A percentile compares a stretch with the other conserved stretches of the same genome.
Conservation (phyloP, 2,329 filamentous ascomycete species). For the Exophiala spinifera region DNA sequence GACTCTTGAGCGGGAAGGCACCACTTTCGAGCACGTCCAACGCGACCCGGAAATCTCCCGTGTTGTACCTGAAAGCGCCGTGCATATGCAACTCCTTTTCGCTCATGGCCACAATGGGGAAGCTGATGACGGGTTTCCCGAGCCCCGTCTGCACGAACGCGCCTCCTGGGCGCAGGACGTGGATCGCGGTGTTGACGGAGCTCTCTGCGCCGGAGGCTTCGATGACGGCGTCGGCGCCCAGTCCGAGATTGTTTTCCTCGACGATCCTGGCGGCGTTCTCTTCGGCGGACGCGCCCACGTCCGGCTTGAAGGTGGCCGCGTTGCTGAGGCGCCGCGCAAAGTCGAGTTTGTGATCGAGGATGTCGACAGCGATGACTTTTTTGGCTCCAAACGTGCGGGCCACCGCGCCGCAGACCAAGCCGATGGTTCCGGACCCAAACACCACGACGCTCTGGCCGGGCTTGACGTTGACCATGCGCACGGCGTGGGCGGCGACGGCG, state of each 20-base stretch:
- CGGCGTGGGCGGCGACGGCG: slow-evolving; percentile 46
- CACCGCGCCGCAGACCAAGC: slow-evolving; percentile 58
- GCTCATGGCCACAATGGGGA: slow-evolving; percentile 37
- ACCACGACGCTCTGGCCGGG: slow-evolving; percentile 42
- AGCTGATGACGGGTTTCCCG: slow-evolving; percentile 38
- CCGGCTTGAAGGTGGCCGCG: slow-evolving; percentile 19
- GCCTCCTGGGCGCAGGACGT: slow-evolving; percentile 35
- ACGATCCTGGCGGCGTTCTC: slow-evolving; percentile 34
- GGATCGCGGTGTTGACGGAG: slow-evolving; percentile 46
- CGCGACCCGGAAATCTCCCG: slow-evolving; percentile 37
- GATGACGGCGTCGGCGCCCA: slow-evolving; percentile 42
- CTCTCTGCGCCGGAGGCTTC: slow-evolving; percentile 44
- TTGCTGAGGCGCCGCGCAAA: slow-evolving; percentile 42
- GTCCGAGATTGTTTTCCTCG: slow-evolving; percentile 37
- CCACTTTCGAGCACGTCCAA: slow-evolving; percentile 37
- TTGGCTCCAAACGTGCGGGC: slow-evolving; percentile 59
- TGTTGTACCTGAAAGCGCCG: slow-evolving; percentile 35
- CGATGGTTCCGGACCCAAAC: slow-evolving; percentile 49
- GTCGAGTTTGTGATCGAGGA: slow-evolving; percentile 58
- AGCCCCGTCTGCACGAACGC: slow-evolving; percentile 38
- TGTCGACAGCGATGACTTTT: slow-evolving; percentile 59
- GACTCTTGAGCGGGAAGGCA: slow-evolving; percentile 32
- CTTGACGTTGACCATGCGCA: slow-evolving; percentile 39
- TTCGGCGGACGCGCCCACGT: slow-evolving; percentile 19
- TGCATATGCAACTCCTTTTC: slow-evolving; percentile 38